A percentile compares a stretch with the other conserved stretches of the same genome.
These are phyloP conservation scores for Wickerhamomyces subpelliculosus DNA, from an alignment of 805 yeast species.

Conservation along the genomic window DNA sequence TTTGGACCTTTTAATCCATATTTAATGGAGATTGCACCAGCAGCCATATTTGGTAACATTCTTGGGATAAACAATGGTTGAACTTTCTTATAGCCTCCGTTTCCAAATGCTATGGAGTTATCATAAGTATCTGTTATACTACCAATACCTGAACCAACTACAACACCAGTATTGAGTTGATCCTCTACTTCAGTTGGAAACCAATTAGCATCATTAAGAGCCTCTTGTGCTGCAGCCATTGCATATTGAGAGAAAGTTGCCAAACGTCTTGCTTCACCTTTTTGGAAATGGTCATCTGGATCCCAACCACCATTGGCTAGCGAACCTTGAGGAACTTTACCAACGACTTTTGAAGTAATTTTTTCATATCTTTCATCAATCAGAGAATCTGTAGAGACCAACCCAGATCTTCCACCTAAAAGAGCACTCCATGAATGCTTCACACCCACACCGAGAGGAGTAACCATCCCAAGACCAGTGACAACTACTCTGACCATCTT, in stretches of 20 bases:
- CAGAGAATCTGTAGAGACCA: conserved; percentile 43
- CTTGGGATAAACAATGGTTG: conserved; percentile 86
- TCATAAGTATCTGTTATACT: conserved; percentile 68
- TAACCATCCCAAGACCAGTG: conserved; percentile 83
- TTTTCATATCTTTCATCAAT: conserved; percentile 26
- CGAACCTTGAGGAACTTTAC: conserved; percentile 54
- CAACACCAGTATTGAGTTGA: conserved; percentile 51
- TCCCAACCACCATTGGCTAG: conserved; percentile 43
- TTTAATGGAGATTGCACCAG: conserved; percentile 80
- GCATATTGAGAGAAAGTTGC: conserved; percentile 78
- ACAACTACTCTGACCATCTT: conserved; percentile 59
- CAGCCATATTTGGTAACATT: conserved; percentile 86
- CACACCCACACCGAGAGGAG: conserved; percentile 79
- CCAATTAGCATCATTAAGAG: conserved; percentile 62
- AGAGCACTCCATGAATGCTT: conserved; percentile 46
- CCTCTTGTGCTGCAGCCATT: conserved; percentile 68
- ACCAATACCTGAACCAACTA: conserved; percentile 93
- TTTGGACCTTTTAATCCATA: conserved; percentile 77
- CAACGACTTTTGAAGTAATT: conserved; percentile 71
- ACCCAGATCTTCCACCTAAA: conserved; percentile 47
- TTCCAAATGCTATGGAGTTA: conserved; percentile 45
- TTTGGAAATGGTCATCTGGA: conserved; percentile 40
- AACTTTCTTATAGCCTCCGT: conserved; percentile 56
- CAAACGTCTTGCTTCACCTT: conserved; percentile 40
- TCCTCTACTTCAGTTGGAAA: conserved; percentile 29